Base-by-base conservation (phyloP, 2,329 filamentous ascomycete genomes). In the Colletotrichum sp. region DNA sequence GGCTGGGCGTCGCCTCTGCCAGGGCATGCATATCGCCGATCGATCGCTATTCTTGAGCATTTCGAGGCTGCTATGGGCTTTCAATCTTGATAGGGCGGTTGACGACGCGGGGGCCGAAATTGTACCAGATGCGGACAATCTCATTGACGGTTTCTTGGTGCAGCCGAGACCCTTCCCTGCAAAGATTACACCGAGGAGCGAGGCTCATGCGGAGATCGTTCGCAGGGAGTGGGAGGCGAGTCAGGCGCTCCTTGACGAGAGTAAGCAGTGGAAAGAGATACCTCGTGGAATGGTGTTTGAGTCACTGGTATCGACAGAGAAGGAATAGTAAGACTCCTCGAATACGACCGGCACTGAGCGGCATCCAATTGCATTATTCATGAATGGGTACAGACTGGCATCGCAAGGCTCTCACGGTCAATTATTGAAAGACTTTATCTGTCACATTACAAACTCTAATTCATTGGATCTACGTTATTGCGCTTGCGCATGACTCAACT, bases 41-140 rank as follows among this genome's bases (percentile, higher is more conserved):
- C 86, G 88, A 0, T 90, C 86, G 0, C 83, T 92, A 0, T 83
- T 85, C 9, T 80, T 89, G 3, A 86, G 84, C 58, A 86, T 90
- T 24, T 84, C 88, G 0, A 85, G 87, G 4, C 81, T 90, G 0
- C 79, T 93, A 0, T 93, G 90, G 91, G 90, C 85, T 0, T 92
- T 91, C 69, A 79, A 88, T 0, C 80, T 88, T 8, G 76, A 75
- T 1, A 81, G 82, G 9, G 67, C 43, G 3, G n/a, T 67, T 10
- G 70, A 71, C 24, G 7, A 61, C 3, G 9, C 26, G 2, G 76
- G 73, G 1, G 12, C 16, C 7, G 77, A 84, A 4, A 75, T 85
- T 15, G 83, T 85, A 0, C 84, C 84, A 3, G 85, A 87, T 43
- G 85, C 85, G 36, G 70, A 67, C 36, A 38, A 63, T 28, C 57